Conservation (phyloP, 805 yeast species). For the Myxozyma kluyveri region DNA sequence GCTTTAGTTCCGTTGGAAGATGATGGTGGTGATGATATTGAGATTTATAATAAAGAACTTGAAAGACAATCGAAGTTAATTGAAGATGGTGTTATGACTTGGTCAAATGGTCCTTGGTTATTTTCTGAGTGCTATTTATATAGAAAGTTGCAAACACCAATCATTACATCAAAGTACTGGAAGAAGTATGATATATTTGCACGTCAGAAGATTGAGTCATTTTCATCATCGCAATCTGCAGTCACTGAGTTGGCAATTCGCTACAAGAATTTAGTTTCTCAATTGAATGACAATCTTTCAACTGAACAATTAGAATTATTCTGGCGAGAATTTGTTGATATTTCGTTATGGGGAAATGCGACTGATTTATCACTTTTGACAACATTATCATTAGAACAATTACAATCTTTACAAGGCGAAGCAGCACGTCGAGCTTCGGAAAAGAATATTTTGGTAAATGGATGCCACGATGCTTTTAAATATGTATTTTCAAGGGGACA, state of each 20-base stretch:
- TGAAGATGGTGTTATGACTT: constrained; percentile 45
- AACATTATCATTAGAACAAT: constrained; percentile 78
- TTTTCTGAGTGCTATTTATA: constrained; percentile 82
- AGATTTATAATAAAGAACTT: constrained; percentile 59
- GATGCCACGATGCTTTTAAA: constrained; percentile 29
- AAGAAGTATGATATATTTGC: constrained; percentile 69
- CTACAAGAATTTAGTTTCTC: constrained; percentile 45
- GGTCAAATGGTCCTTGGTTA: constrained; percentile 91
- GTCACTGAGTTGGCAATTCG: constrained; percentile 77
- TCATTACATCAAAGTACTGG: constrained; percentile 44
- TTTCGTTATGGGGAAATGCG: constrained; percentile 97
- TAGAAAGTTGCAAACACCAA: constrained; percentile 44
- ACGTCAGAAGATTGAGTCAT: constrained; percentile 66
- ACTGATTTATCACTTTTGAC: constrained; percentile 89
- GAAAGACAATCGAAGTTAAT: constrained; percentile 29
- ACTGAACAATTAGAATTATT: constrained; percentile 39
- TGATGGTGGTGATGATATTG: constrained; percentile 39
- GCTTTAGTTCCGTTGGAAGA: constrained; percentile 43
- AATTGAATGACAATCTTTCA: constrained; percentile 24
- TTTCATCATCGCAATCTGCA: constrained; percentile 69
- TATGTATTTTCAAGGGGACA: constrained; percentile 8
- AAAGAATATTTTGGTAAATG: constrained; percentile 31
- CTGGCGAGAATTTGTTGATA: constrained; percentile 79
- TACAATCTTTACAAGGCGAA: constrained; percentile 86
- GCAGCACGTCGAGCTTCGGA: constrained; percentile 57